A percentile compares a stretch with the other conserved stretches of the same genome.
These are phyloP conservation scores for Eragrostis nindensis DNA, from an alignment of 176 grass and related monocot genomes.

Conservation along the genomic window DNA sequence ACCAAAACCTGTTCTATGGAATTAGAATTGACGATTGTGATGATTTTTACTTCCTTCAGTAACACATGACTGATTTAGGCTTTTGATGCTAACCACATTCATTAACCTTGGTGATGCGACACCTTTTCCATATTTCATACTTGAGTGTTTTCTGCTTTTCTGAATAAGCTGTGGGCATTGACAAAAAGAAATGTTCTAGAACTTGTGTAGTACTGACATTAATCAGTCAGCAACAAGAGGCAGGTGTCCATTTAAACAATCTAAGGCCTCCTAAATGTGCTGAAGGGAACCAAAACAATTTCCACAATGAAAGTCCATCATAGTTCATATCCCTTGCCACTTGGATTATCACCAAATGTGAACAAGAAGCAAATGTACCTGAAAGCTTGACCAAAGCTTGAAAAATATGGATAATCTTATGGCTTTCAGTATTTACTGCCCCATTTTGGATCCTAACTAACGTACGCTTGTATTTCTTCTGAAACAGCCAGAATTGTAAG, in stretches of 20 bases:
- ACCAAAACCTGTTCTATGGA: neutral
- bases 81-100: neutral
- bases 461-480: neutral
- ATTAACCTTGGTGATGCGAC: neutral
- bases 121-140: too few species aligned
- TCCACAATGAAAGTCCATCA: neutral
- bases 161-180: slow-evolving; percentile 1
- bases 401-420: neutral
- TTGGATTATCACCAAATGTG: neutral
- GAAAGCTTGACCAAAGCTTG: neutral
- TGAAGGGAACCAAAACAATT: neutral
- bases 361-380: neutral
- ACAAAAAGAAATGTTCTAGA: neutral
- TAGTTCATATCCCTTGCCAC: neutral
- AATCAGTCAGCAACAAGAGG: neutral
- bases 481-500: neutral
- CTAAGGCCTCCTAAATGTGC: neutral
- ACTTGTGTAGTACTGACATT: neutral
- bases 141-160: neutral
- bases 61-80: neutral
- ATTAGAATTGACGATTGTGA: neutral
- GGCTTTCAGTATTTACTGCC: neutral
- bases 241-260: neutral
- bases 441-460: neutral
- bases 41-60: neutral